Evolutionary conservation across 208 protist species (phyloP).

Genomic region (Leishmania major): DNA sequence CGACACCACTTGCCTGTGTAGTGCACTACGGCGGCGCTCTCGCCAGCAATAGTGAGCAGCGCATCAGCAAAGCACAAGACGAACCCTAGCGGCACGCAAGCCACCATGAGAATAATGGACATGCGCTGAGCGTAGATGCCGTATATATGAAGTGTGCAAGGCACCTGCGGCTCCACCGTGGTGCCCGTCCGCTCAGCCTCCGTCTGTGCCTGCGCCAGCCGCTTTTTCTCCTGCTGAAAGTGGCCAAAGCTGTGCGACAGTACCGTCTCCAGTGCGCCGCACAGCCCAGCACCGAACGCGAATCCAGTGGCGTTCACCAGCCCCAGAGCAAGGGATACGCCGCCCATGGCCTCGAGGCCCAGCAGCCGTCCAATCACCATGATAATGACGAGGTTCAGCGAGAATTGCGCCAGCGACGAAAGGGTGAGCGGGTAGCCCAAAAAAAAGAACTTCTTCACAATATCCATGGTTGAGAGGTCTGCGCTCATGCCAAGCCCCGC

Average conservation of each 20-base stretch:
- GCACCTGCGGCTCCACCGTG: slow-evolving; percentile 1
- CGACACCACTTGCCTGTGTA: slow-evolving; percentile 77
- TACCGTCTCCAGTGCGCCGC: slow-evolving; percentile 83
- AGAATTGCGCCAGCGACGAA: slow-evolving; percentile 79
- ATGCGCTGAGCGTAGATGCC: slow-evolving; percentile 87
- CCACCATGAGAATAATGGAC: slow-evolving; percentile 69
- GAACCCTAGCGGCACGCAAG: slow-evolving; percentile 69
- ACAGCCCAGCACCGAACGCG: slow-evolving; percentile 83
- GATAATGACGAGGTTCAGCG: slow-evolving; percentile 72
- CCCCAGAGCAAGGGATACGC: slow-evolving; percentile 69
- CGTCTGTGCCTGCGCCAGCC: slow-evolving; percentile 16
- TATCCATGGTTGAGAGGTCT: slow-evolving; percentile 33
- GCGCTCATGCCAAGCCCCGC: slow-evolving; percentile 18
- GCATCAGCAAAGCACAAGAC: slow-evolving; percentile 64
- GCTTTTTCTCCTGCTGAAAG: slow-evolving; percentile 42
- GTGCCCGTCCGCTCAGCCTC: slow-evolving; percentile 16
- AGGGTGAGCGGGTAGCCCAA: slow-evolving; percentile 71
- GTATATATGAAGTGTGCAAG: slow-evolving; percentile 70
- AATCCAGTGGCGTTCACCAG: slow-evolving; percentile 88
- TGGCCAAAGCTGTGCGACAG: slow-evolving; percentile 80
- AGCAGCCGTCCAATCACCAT: slow-evolving; percentile 62
- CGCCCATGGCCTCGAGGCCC: slow-evolving; percentile 69
- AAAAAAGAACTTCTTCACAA: slow-evolving; percentile 69
- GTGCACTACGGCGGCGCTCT: slow-evolving; percentile 53
- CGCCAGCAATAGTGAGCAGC: slow-evolving; percentile 47